Percentiles rank a stretch among this genome's conserved stretches.
Evolutionary conservation across 768 basidiomycete species (phyloP).

Genomic region (Ramaria sp.): DNA sequence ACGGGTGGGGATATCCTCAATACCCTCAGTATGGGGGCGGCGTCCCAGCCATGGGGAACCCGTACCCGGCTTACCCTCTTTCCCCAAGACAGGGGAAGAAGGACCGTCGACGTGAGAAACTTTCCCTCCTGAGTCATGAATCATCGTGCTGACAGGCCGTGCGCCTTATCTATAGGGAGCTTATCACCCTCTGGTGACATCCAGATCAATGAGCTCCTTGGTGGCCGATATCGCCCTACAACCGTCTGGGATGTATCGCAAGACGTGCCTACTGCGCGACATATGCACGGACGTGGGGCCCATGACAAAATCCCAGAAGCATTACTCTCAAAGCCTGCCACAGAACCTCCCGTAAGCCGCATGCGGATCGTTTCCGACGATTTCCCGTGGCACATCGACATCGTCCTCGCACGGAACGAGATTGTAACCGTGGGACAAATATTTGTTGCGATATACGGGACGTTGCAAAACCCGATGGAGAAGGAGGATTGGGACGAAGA

Average conservation of each 20-base stretch:
- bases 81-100: not conserved
- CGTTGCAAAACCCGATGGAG: not conserved
- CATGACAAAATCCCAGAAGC: not conserved
- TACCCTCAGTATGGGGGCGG: not conserved
- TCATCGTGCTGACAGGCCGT: not conserved
- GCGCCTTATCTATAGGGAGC: not conserved
- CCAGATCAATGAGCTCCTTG: not conserved
- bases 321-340: not conserved
- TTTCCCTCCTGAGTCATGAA: not conserved
- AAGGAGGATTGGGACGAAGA: conserved; percentile 3
- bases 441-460: not conserved
- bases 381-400: not conserved
- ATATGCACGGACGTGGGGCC: not conserved
- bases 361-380: conserved; percentile 4
- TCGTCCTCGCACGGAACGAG: not conserved
- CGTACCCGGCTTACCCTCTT: not conserved
- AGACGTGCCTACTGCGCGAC: not conserved
- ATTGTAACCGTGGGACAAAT: not conserved
- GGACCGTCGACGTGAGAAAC: not conserved
- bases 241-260: not conserved
- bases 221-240: not conserved
- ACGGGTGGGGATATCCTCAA: not conserved
- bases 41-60: not conserved
- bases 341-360: not conserved
- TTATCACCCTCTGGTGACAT: not conserved